phyloP scores from a whole-genome alignment of 108 stramenopile species.

The Heterococcus sp. region DNA sequence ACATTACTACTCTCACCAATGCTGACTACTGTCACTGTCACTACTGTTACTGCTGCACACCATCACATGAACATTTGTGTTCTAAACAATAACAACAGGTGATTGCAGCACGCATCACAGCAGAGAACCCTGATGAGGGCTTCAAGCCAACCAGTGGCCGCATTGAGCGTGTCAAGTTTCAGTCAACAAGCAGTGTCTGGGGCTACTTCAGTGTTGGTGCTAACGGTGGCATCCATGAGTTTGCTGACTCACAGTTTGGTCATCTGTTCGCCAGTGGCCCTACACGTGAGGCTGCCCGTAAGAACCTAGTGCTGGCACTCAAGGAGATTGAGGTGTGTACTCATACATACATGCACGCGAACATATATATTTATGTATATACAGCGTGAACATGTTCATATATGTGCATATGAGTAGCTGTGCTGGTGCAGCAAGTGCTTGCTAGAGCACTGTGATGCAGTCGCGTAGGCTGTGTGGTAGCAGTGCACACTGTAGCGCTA shows the following conservation, averaged over 20 bases:
- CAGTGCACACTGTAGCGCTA: too few species aligned
- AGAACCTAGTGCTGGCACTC: slow-evolving; percentile 85
- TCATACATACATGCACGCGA: too few species aligned
- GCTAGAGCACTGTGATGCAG: too few species aligned
- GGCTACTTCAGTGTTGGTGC: slow-evolving; percentile 95
- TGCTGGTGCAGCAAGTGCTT: too few species aligned
- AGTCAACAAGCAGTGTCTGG: slow-evolving; percentile 91
- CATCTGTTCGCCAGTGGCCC: slow-evolving; percentile 94
- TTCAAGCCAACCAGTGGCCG: slow-evolving; percentile 96
- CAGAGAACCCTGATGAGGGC: slow-evolving; percentile 97
- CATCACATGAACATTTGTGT: too few species aligned
- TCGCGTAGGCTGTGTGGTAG: too few species aligned
- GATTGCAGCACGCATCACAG: slow-evolving; percentile 97
- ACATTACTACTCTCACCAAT: too few species aligned
- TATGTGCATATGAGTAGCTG: too few species aligned
- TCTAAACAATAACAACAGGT: slow-evolving; percentile 44
- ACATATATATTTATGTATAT: too few species aligned
- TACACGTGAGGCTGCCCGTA: slow-evolving; percentile 88
- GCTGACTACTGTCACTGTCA: too few species aligned
- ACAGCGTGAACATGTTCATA: too few species aligned
- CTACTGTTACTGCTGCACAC: too few species aligned
- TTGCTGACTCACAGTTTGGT: slow-evolving; percentile 95
- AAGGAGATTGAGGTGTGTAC: slow-evolving; percentile 80
- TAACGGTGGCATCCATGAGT: slow-evolving; percentile 96
- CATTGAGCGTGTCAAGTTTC: slow-evolving; percentile 96